Evolutionary conservation across 2,329 filamentous ascomycete genomes (phyloP).

Genomic region (Madurella mycetomatis): DNA sequence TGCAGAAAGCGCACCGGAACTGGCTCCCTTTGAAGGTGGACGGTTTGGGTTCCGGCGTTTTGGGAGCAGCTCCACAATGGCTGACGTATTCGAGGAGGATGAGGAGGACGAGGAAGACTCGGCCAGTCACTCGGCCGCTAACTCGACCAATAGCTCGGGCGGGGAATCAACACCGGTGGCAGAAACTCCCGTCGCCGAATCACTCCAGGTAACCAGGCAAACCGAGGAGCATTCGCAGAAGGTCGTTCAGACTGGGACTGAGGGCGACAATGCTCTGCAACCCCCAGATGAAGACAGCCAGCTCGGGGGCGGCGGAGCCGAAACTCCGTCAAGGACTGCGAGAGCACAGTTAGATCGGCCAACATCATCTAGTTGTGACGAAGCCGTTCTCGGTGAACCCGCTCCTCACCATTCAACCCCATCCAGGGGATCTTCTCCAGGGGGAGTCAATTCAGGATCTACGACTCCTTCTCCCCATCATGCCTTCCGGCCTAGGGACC

Average conservation of each 20-base stretch:
- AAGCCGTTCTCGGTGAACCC: conserved; percentile 46
- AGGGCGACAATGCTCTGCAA: not conserved
- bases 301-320: not conserved
- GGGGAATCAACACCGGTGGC: conserved; percentile 32
- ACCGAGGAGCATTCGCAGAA: conserved; percentile 3
- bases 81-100: conserved; percentile 82
- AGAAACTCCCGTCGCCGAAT: conserved; percentile 36
- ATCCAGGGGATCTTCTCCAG: conserved; percentile 2
- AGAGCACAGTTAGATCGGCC: not conserved
- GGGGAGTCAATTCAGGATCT: conserved; percentile 36
- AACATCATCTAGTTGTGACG: conserved; percentile 32
- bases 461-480: conserved; percentile 44
- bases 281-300: conserved; percentile 19
- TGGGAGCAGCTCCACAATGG: conserved; percentile 69
- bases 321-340: not conserved
- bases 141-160: conserved; percentile 41
- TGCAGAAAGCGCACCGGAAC: conserved; percentile 74
- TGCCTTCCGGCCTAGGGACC: conserved; percentile 40
- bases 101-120: conserved; percentile 55
- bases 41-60: conserved; percentile 57
- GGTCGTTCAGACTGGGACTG: not conserved
- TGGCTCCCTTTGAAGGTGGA: conserved; percentile 66
- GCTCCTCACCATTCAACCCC: not conserved
- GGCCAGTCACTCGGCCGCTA: conserved; percentile 27
- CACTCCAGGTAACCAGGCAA: conserved; percentile 14